Evolutionary conservation across 495 filamentous ascomycete species (phyloP), one percentile per base, ranked within the genome.

Genomic region (Sabuloglossum arenarium): DNA sequence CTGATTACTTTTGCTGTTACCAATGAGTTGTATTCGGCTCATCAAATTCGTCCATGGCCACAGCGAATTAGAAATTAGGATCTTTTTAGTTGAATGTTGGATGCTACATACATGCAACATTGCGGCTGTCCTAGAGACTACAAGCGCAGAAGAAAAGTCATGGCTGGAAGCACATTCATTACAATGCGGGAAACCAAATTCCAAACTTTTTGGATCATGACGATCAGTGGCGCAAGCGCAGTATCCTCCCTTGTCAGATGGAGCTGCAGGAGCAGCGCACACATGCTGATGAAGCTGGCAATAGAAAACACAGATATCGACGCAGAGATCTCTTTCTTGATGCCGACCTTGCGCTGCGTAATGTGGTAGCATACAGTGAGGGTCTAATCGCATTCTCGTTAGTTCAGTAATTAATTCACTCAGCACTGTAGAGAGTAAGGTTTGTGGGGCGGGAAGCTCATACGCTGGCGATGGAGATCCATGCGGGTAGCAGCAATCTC

Each of bases 401-500:
- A 39, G 30, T 39, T 39, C 5, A 16, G 6, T 39, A 6, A 3
- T 39, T 11, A 12, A 39, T 39, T 12, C 34, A 12, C 34, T 39
- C 3, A 2, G 34, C 34, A 12, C 14, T n/a, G n/a, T n/a, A n/a
- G n/a, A 16, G 34, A 5, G 14, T 39, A 12, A 39, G 6, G 11
- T 5, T 39, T 9, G 12, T n/a, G 34, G 34, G 34, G 14, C 16
- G 34, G 6, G 34, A 16, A 9, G 6, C 16, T 16, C 71, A 45
- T 70, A 85, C 84, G 42, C 79, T 86, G 53, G 86, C 82, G 55
- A 94, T 90, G 52, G 79, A 80, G 55, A 94, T 82, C 85, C 86
- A 91, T 24, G 86, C 85, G 24, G 85, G 84, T 3, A 91, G 71
- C n/a, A 91, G 76, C 57, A 87, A 75, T 27, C 84, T 79, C 0